Evolutionary conservation across 2,329 filamentous ascomycete species (phyloP).

Genomic region (Penicillium sclerotigenum): DNA sequence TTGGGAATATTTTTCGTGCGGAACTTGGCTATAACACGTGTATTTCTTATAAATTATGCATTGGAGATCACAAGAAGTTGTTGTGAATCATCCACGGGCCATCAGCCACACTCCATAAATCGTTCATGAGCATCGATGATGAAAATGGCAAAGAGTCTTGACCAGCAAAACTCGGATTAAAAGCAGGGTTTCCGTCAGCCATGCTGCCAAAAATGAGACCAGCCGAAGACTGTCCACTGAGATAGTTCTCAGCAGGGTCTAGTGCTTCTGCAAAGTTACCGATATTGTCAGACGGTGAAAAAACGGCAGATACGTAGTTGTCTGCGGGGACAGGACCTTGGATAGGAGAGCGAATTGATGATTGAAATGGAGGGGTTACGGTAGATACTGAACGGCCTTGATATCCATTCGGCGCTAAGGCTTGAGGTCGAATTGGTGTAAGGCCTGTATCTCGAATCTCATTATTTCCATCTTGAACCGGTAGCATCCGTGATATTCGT

Average conservation of each 20-base stretch:
- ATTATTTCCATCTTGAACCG: not conserved
- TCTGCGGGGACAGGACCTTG: not conserved
- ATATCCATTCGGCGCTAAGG: not conserved
- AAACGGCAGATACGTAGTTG: not conserved
- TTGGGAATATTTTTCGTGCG: no score
- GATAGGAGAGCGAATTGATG: not conserved
- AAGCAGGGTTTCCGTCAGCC: constrained; percentile 10
- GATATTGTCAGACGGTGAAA: not conserved
- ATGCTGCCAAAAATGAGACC: constrained; percentile 22
- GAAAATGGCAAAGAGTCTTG: constrained; percentile 19
- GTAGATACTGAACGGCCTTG: not conserved
- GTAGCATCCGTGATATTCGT: not conserved
- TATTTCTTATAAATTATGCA: not conserved
- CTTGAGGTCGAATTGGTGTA: not conserved
- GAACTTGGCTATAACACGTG: not conserved
- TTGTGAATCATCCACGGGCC: constrained; percentile 35
- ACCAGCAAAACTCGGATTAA: constrained; percentile 10
- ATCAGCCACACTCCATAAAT: constrained; percentile 35
- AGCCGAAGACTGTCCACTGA: constrained; percentile 14
- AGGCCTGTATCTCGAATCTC: not conserved
- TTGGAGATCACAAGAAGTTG: constrained; percentile 15
- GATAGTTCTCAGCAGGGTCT: not conserved
- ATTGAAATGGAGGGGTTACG: not conserved
- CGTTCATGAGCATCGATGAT: constrained; percentile 20
- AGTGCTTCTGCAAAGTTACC: not conserved